phyloP scores from a whole-genome alignment of 371 early-diverging fungal species.

The Mucor ambiguus region DNA sequence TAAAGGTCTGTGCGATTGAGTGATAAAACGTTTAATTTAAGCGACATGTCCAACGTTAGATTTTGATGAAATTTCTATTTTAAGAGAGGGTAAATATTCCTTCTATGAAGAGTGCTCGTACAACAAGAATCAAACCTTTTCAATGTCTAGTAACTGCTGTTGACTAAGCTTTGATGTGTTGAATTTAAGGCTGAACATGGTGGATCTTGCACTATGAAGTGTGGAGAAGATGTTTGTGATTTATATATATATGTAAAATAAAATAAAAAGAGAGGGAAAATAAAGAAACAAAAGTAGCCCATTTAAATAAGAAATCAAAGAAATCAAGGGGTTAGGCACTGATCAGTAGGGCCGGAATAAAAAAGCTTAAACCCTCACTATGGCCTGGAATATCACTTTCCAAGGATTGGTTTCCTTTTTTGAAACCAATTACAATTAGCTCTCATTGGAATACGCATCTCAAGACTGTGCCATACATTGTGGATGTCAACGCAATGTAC shows the following conservation, averaged over 20 bases:
- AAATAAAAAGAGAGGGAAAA: neutral
- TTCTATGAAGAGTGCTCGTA: neutral
- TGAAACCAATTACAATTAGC: neutral
- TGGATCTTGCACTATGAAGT: neutral
- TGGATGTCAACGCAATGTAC: neutral
- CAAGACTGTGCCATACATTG: neutral
- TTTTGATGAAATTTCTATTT: constrained; percentile 7
- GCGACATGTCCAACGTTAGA: constrained; percentile 24
- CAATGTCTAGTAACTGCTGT: constrained; percentile 2
- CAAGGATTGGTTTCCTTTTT: constrained; percentile 1
- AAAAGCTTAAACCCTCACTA: constrained; percentile 1
- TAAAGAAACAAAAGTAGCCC: neutral
- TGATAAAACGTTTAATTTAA: constrained; percentile 64
- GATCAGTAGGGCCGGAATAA: neutral
- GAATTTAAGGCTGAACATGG: neutral
- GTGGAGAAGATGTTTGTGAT: neutral
- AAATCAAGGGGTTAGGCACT: neutral
- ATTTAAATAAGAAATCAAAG: neutral
- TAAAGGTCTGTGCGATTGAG: constrained; percentile 59
- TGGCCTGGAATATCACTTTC: neutral
- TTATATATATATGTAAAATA: no score
- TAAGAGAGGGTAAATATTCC: neutral
- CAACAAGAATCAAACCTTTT: neutral
- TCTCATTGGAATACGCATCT: neutral
- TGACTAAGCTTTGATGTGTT: neutral